A percentile compares a stretch with the other conserved stretches of the same genome.
Evolutionary conservation across 2,329 filamentous ascomycete species (phyloP).

Genomic region (Fusarium cyanostomum): DNA sequence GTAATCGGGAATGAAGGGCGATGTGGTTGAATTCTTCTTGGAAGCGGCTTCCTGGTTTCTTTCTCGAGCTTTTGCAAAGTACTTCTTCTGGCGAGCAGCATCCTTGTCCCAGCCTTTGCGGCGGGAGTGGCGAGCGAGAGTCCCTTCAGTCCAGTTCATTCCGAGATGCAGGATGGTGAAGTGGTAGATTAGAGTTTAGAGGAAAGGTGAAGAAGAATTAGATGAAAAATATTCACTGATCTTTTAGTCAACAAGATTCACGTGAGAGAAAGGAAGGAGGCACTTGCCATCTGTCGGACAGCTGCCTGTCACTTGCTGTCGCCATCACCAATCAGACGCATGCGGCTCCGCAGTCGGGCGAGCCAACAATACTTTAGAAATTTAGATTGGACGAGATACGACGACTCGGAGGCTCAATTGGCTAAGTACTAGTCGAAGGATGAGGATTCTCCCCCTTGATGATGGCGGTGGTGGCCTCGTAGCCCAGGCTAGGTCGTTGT

Average conservation of each 20-base stretch:
- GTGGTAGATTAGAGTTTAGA: background rate
- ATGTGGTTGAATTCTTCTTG: background rate
- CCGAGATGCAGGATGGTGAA: background rate
- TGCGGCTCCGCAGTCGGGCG: too few species aligned
- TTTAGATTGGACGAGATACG: too few species aligned
- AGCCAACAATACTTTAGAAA: too few species aligned
- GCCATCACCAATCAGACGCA: too few species aligned
- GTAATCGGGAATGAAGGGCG: slow-evolving; percentile 44
- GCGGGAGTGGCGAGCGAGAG: slow-evolving; percentile 50
- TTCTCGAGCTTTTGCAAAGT: slow-evolving; percentile 51
- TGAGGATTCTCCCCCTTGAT: too few species aligned
- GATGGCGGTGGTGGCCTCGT: too few species aligned
- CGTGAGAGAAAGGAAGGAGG: background rate
- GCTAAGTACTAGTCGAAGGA: too few species aligned
- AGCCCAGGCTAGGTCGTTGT: too few species aligned
- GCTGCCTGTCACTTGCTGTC: background rate
- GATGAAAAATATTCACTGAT: background rate
- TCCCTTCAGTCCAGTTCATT: slow-evolving; percentile 57
- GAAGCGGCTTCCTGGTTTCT: slow-evolving; percentile 27
- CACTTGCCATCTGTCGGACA: background rate
- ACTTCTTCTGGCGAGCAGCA: slow-evolving; percentile 48
- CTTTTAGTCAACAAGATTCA: background rate
- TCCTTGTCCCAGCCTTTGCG: slow-evolving; percentile 48
- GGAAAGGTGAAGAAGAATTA: background rate
- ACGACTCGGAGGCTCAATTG: too few species aligned